Base-by-base conservation (phyloP, 192 early-diverging fungal genomes). In the Coemansia sp. region DNA sequence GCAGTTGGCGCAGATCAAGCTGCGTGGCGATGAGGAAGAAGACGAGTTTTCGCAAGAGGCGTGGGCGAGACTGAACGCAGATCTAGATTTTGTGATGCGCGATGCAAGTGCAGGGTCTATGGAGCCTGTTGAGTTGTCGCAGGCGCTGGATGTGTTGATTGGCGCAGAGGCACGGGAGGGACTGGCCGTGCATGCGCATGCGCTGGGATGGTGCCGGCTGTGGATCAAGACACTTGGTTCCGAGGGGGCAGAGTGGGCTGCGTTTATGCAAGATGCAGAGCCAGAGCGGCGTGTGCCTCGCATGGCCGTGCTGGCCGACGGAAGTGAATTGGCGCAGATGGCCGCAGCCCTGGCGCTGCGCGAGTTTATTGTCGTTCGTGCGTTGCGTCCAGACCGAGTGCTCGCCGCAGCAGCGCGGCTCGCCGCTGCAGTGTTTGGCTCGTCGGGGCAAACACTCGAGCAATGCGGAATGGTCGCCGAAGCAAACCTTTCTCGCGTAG, bases 381-480 rank as follows among this genome's bases (percentile, higher is more conserved):
- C 85, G 57, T 76, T 98, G 78, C 85, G 94, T 48, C 91, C 98
- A 2, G 96, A 97, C 73, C 90, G 93, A 12, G 65, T 99, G n/a
- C 61, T 91, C 46, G 70, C 89, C 4, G 88, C 94, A 0, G 85
- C 89, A 0, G 69, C 83, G 15, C 83, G 85, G 15, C 89, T 94
- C 68, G 84, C 90, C 11, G 85, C 90, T 8, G 82, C 85, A 7
- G 85, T 90, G 17, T 82, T 82, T 49, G 64, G 44, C 59, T n/a
- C 40, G 0, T 4, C 40, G 15, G 40, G 11, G 9, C 31, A 44
- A 9, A 44, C 40, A 5, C 40, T 44, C 40, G 67, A 49, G 5
- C 36, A 56, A 12, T 9, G 38, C 15, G 55, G 19, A 7, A 34
- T 61, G 34, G 65, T 59, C 37, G 68, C 86, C 4, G 93, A 92